Conservation (phyloP, 2,329 filamentous ascomycete species). For the Ophiocordyceps camponoti-floridani region DNA sequence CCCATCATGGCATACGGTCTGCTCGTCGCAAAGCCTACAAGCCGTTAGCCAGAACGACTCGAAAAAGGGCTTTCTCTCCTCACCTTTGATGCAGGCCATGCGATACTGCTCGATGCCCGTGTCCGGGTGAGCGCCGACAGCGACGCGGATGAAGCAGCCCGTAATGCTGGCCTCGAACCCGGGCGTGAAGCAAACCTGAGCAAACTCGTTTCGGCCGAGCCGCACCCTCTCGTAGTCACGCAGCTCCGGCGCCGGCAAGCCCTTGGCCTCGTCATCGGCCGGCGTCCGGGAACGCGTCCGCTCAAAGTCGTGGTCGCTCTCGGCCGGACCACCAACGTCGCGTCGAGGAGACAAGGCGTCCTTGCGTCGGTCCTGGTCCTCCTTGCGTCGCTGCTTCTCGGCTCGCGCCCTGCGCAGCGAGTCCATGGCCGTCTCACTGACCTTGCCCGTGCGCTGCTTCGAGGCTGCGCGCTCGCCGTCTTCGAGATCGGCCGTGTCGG, state of each 20-base stretch:
- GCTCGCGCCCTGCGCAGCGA: slow-evolving; percentile 41
- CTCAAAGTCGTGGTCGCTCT: slow-evolving; percentile 68
- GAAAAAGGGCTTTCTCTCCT: not conserved
- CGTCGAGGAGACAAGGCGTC: slow-evolving; percentile 24
- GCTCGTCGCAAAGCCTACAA: slow-evolving; percentile 54
- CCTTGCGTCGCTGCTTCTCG: slow-evolving; percentile 32
- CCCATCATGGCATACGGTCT: slow-evolving; percentile 70
- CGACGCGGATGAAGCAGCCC: slow-evolving; percentile 74
- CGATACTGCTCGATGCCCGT: slow-evolving; percentile 67
- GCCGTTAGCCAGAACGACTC: too few species aligned
- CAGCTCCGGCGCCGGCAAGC: slow-evolving; percentile 53
- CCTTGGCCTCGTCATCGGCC: slow-evolving; percentile 42
- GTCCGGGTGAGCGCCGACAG: slow-evolving; percentile 58
- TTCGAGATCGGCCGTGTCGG: slow-evolving; percentile 60
- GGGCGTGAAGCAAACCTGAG: slow-evolving; percentile 83
- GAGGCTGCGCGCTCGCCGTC: slow-evolving; percentile 57
- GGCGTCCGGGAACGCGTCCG: slow-evolving; percentile 35
- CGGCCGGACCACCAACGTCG: slow-evolving; percentile 27
- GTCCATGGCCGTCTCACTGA: slow-evolving; percentile 49
- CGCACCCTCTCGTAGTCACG: slow-evolving; percentile 72
- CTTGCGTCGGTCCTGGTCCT: slow-evolving; percentile 43
- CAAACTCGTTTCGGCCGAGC: slow-evolving; percentile 72
- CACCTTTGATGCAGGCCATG: slow-evolving; percentile 76
- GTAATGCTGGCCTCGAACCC: slow-evolving; percentile 67
- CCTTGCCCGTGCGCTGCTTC: slow-evolving; percentile 41